These are phyloP conservation scores for Leccinum pachyderme DNA, from an alignment of 1,284 basidiomycete genomes.

Conservation along the genomic window DNA sequence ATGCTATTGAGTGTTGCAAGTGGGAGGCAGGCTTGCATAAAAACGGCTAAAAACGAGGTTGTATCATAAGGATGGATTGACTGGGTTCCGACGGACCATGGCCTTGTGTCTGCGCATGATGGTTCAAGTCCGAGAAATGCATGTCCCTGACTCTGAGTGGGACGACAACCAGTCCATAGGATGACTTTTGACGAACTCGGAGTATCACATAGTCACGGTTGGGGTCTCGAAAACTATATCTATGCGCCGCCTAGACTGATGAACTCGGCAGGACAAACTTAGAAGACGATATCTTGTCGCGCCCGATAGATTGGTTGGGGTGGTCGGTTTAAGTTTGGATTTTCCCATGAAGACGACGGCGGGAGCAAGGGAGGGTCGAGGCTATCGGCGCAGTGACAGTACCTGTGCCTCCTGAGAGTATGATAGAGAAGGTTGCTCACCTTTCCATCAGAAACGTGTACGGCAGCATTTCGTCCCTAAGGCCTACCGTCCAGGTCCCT, in stretches of 20 bases:
- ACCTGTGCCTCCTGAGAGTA: neutral
- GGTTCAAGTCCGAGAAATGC: neutral
- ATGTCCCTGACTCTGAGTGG: neutral
- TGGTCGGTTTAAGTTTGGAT: neutral
- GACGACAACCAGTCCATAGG: neutral
- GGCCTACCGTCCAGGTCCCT: neutral
- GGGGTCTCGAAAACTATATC: neutral
- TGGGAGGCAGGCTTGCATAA: neutral
- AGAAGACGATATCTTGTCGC: neutral
- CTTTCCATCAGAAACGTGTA: neutral
- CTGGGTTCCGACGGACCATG: neutral
- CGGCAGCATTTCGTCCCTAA: neutral
- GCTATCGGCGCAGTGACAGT: neutral
- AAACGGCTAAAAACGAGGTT: neutral
- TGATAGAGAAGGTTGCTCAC: neutral
- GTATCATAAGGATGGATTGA: neutral
- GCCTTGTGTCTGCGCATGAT: neutral
- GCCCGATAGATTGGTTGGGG: neutral
- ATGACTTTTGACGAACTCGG: neutral
- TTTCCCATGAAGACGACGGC: neutral
- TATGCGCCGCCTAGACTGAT: neutral
- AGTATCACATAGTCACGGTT: neutral
- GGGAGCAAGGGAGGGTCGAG: neutral
- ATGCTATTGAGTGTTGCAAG: neutral
- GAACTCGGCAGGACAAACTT: neutral